Base-by-base conservation (phyloP, 2,329 filamentous ascomycete species). In the Cordyceps javanica region DNA sequence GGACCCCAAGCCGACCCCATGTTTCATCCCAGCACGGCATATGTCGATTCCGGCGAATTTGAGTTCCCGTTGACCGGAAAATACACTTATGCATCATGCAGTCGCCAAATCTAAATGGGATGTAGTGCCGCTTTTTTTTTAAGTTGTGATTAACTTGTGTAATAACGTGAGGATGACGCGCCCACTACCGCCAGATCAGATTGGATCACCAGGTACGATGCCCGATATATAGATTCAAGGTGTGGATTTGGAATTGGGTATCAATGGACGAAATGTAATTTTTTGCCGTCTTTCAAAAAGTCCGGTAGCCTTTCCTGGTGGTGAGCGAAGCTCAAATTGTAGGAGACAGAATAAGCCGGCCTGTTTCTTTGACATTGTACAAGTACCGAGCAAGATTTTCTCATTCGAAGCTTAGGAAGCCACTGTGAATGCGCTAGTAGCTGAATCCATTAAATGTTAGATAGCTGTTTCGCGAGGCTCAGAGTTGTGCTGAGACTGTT, bases 11-110 rank as follows among this genome's bases (percentile, higher is more conserved):
- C n/a, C n/a, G n/a, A n/a, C n/a, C 54, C 59, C 55, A 30, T 46
- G 59, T 57, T 50, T 32, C 61, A 48, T 61, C 62, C 60, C 57
- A 49, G 59, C 62, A 59, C 60, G 58, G 62, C 60, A 60, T 26
- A 25, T 32, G 13, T n/a, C 26, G 45, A 14, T 55, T 45, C 60
- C 59, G 53, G 23, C 32, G 34, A 42, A 11, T 41, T 23, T 42
- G 34, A 42, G 30, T 25, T 14, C 57, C 51, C 44, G 51, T 60
- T 55, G 46, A 46, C 49, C 38, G 34, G 28, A 46, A 5, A 21
- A 26, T 7, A 19, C 9, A 53, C 51, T 23, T 19, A 41, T 51
- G 55, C 46, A 26, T 60, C 59, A 38, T 30, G n/a, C n/a, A n/a
- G n/a, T n/a, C n/a, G n/a, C n/a, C n/a, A n/a, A n/a, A n/a, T n/a